Base-by-base conservation (phyloP, 495 filamentous ascomycete genomes). In the Astrothelium macrocarpum region DNA sequence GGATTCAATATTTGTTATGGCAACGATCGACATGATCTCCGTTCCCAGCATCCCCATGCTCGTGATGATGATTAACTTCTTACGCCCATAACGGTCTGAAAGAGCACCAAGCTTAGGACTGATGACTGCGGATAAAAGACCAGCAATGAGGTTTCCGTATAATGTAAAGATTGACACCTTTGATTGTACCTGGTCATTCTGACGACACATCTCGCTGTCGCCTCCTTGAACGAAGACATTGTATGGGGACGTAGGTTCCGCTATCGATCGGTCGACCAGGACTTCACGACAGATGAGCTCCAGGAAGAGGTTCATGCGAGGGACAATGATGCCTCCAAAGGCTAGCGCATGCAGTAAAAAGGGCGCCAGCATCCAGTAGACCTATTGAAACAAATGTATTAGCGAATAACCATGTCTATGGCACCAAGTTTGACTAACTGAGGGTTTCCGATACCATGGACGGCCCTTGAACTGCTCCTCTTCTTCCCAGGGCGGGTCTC, bases 51-150 rank as follows among this genome's bases (percentile, higher is more conserved):
- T 82, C 10, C 90, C 91, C 1, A 82, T 71, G 14, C 86, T 85
- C 26, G 84, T 81, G 34, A 90, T 67, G 16, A 85, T 80, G 61
- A 97, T 83, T 42, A 96, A 70, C 20, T 71, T 78, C 53, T 85
- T 89, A 56, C 94, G 83, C 1, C 94, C 94, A 75, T 91, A 89
- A 5, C 90, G 85, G 77, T 98, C 94, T 1, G 93, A 97, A 25
- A 96, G 75, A 0, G 86, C 81, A 2, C 94, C 94, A 3, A 98
- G 73, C 63, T 88, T 89, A 1, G 94, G 94, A 53, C 87, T 87
- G 26, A 85, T 85, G 66, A 97, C 70, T 7, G 91, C 90, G 61
- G 82, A 80, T 2, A 96, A 73, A 2, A 87, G 75, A 1, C 92
- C 93, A 2, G 82, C 79, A 20, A 87, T 79, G 39, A 96, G 79